phyloP scores from a whole-genome alignment of 2,329 filamentous ascomycete genomes.

The Metarhizium humberi region DNA sequence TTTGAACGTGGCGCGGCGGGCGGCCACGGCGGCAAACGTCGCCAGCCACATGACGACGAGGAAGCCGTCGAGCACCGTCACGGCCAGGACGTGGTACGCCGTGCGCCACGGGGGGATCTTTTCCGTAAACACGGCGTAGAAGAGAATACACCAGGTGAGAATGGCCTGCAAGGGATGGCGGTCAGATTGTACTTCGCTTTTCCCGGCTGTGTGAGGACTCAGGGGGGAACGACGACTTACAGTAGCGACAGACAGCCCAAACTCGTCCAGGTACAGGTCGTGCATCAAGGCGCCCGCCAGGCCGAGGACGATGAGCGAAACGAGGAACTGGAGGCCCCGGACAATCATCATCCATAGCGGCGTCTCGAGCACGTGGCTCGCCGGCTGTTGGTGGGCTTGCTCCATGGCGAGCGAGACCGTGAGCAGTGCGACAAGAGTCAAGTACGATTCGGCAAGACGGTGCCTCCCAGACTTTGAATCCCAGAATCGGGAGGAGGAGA shows the following conservation, averaged over 20 bases:
- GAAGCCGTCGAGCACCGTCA: conserved; percentile 32
- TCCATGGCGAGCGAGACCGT: background rate
- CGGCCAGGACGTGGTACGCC: conserved; percentile 34
- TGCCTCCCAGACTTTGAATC: too few relatives aligned
- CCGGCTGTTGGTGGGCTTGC: background rate
- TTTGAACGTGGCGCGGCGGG: conserved; percentile 26
- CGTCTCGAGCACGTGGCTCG: conserved; percentile 26
- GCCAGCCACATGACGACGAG: conserved; percentile 39
- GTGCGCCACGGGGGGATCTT: conserved; percentile 23
- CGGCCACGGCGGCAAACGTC: conserved; percentile 30
- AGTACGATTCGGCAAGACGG: background rate
- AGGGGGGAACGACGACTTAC: conserved; percentile 19
- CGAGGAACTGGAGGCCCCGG: conserved; percentile 30
- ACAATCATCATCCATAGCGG: conserved; percentile 34
- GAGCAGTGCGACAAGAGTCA: background rate
- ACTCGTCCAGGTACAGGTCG: conserved; percentile 27
- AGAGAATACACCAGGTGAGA: conserved; percentile 35
- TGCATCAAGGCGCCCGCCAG: conserved; percentile 31
- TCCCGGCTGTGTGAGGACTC: background rate
- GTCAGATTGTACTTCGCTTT: background rate
- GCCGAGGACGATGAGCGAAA: conserved; percentile 34
- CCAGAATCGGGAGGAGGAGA: background rate
- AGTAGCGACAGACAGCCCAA: conserved; percentile 30
- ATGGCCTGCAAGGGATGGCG: conserved; percentile 22
- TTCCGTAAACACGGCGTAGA: conserved; percentile 33